Evolutionary conservation across 2,329 filamentous ascomycete species (phyloP), one percentile per base, ranked within the genome.

Genomic region (Colletotrichum lini): DNA sequence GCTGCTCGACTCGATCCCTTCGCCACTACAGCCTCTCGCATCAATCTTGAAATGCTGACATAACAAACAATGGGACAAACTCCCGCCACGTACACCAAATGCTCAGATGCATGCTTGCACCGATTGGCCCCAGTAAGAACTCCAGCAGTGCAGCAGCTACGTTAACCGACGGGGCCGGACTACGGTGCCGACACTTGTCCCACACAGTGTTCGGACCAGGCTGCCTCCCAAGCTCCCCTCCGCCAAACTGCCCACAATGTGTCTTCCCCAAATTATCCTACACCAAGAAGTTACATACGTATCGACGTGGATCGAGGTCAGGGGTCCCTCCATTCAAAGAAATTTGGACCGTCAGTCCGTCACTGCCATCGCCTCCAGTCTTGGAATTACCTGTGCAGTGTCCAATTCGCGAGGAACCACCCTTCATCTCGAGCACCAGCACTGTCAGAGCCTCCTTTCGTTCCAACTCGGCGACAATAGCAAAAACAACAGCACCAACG

Each of bases 341-440:
- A 73, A 73, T 73, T 72, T 69, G 64, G 72, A 61, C 68, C 68
- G 68, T 71, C 58, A 71, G 45, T 71, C 68, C 68, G 68, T 71
- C 58, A 71, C 53, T 71, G 49, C 56, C 64, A 50, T 35, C 59
- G n/a, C 38, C 26, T 38, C 30, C 35, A 56, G 35, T 56, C 47
- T 63, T 6, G n/a, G 26, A 47, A 35, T 38, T 60, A 13, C 56
- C 44, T 58, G 53, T 69, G 58, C 69, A 38, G 35, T 72, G 69
- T 58, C 65, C 69, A 72, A 60, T 64, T 72, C 59, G 40, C 40
- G 52, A 67, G 57, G 68, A 38, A 30, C 56, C 45, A n/a, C 59
- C 59, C 56, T 54, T 30, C 15, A 54, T 54, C 52, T 38, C 35
- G 30, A 38, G 18, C 53, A 56, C 30, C 50, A 53, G 23, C 45